These are phyloP conservation scores for Cystobasidium tubakii DNA, from an alignment of 768 basidiomycete genomes.

Conservation along the genomic window DNA sequence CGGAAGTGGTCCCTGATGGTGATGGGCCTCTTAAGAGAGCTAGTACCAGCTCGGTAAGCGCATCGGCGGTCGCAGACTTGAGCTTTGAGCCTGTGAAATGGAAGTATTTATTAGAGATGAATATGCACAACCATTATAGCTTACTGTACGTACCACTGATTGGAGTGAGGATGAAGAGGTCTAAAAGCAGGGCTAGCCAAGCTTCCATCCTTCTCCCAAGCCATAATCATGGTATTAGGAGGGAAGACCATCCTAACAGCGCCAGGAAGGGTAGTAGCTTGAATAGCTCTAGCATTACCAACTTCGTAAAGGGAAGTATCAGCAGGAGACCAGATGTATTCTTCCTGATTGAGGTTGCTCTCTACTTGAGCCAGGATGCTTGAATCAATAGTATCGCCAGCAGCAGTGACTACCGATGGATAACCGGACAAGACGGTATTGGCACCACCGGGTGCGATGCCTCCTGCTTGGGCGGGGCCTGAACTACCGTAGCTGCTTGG, in stretches of 20 bases:
- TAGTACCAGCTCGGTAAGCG: constrained; percentile 33
- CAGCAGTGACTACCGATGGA: constrained; percentile 7
- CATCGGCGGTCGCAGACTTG: constrained; percentile 36
- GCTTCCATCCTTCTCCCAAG: constrained; percentile 36
- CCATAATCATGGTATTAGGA: constrained; percentile 27
- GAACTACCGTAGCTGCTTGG: background rate
- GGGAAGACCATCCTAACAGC: constrained; percentile 33
- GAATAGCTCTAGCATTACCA: constrained; percentile 22
- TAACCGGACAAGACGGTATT: background rate
- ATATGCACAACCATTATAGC: background rate
- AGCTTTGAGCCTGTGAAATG: constrained; percentile 23
- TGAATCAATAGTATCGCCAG: constrained; percentile 17
- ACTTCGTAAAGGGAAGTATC: constrained; percentile 33
- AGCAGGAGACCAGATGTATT: constrained; percentile 33
- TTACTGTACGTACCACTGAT: constrained; percentile 5
- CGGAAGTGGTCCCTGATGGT: constrained; percentile 38
- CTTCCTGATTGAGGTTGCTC: constrained; percentile 10
- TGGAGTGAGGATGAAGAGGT: constrained; percentile 31
- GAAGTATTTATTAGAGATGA: background rate
- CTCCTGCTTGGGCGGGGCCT: too few relatives aligned
- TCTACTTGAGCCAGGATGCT: constrained; percentile 29
- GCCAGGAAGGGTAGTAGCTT: constrained; percentile 12
- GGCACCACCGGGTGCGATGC: background rate
- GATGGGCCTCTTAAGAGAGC: constrained; percentile 34
- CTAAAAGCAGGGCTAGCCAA: constrained; percentile 35